These are phyloP conservation scores for Citrus unshiu DNA, from an alignment of 345 rosid species.

Conservation along the genomic window DNA sequence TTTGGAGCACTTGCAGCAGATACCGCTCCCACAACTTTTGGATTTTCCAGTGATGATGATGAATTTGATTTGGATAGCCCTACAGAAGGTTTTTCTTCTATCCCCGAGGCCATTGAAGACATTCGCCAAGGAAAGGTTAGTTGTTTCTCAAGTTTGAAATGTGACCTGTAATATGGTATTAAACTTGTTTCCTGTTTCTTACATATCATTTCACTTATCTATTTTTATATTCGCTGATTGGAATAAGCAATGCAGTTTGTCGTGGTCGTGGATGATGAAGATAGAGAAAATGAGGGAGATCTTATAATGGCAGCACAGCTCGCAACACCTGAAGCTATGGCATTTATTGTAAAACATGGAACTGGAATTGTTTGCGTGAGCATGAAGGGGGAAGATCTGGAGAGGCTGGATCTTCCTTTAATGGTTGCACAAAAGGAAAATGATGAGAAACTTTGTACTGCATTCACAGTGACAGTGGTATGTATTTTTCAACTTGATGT, in stretches of 20 bases:
- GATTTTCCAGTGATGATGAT: slow-evolving; percentile 35
- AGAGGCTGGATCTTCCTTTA: slow-evolving; percentile 82
- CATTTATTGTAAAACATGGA: slow-evolving; percentile 81
- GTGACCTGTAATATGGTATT: background rate
- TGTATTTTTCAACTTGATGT: slow-evolving; percentile 10
- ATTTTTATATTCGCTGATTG: background rate
- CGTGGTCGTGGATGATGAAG: slow-evolving; percentile 91
- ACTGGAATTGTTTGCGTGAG: slow-evolving; percentile 94
- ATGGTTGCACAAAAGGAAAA: slow-evolving; percentile 82
- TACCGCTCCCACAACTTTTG: slow-evolving; percentile 28
- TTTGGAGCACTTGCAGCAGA: slow-evolving; percentile 43
- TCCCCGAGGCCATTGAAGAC: slow-evolving; percentile 74
- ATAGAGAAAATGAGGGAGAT: slow-evolving; percentile 94
- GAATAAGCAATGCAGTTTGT: slow-evolving; percentile 42
- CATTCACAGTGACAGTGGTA: slow-evolving; percentile 91
- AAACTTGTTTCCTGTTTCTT: background rate
- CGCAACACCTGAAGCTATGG: slow-evolving; percentile 86
- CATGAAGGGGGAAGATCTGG: slow-evolving; percentile 75
- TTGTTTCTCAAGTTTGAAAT: background rate
- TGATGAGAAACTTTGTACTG: slow-evolving; percentile 75
- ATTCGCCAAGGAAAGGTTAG: slow-evolving; percentile 73
- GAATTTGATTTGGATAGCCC: slow-evolving; percentile 68
- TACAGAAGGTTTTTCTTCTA: slow-evolving; percentile 58
- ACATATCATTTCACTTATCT: background rate
- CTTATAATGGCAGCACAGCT: slow-evolving; percentile 79